A percentile compares a stretch with the other conserved stretches of the same genome.
These are phyloP conservation scores for Miamiensis avidus DNA, from an alignment of 169 alveolate species.

Conservation along the genomic window DNA sequence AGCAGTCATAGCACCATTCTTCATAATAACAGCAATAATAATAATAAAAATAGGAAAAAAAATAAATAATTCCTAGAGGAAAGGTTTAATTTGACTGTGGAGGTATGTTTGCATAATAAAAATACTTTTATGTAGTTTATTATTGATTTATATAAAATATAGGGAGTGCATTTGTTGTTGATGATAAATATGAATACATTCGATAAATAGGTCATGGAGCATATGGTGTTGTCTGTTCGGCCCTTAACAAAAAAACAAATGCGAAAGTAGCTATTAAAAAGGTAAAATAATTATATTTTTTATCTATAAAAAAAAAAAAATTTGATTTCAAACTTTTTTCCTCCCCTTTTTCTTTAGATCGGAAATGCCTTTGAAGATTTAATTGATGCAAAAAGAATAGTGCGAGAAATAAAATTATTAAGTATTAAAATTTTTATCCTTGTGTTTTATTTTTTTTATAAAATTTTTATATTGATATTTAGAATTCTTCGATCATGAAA, in stretches of 20 bases:
- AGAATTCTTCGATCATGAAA: constrained; percentile 84
- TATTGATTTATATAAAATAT: neutral
- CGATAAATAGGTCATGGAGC: constrained; percentile 55
- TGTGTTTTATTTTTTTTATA: too few relatives aligned
- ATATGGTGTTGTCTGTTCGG: constrained; percentile 61
- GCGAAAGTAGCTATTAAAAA: constrained; percentile 85
- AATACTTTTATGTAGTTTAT: too few relatives aligned
- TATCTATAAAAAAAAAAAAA: constrained; percentile 25
- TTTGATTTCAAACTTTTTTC: constrained; percentile 4
- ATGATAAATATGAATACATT: constrained; percentile 49
- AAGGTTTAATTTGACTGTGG: neutral
- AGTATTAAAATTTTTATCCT: constrained; percentile 14
- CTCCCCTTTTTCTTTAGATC: constrained; percentile 9
- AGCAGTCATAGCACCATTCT: neutral
- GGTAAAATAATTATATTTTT: constrained; percentile 12
- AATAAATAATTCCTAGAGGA: neutral
- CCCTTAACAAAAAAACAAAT: constrained; percentile 51
- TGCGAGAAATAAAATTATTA: constrained; percentile 75
- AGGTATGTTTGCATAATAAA: neutral
- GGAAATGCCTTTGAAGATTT: constrained; percentile 80
- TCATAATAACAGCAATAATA: neutral
- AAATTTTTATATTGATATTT: too few relatives aligned
- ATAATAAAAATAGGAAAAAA: neutral
- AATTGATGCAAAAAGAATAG: constrained; percentile 81
- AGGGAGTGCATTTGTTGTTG: constrained; percentile 42